Base-by-base conservation (phyloP, 345 rosid species). In the Turritis glabra region DNA sequence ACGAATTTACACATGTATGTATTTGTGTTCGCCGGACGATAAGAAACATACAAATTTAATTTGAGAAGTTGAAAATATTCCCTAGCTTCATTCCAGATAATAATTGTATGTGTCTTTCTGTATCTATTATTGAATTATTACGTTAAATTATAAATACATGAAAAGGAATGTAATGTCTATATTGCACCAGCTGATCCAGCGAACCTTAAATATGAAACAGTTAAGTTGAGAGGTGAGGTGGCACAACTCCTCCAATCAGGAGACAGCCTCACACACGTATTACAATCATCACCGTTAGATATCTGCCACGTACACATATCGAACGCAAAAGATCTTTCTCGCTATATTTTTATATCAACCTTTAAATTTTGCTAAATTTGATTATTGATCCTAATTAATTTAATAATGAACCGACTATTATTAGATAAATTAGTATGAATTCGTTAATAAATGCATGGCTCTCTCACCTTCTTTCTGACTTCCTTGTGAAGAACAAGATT, bases 191-290 rank as follows among this genome's bases (percentile, higher is more conserved):
- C 76, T 58, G 17, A 58, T 22, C 35, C 60, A 54, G 58, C 35
- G 57, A 70, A 46, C 50, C 59, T 71, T 35, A 23, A 71, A 58
- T 7, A 72, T 40, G 64, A 64, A 64, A 64, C 71, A 73, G 77
- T 54, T 41, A 41, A 25, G 26, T 54, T 27, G 40, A 68, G 1
- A 55, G 6, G 47, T 48, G 67, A 48, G 67, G 62, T 62, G 44
- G 63, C 77, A 73, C 64, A 73, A 19, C 23, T 61, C 40, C 21
- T 27, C 77, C 77, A 73, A 63, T 63, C 8, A 63, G 33, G 62
- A 62, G 77, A 53, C 64, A 40, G 3, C 25, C 55, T 64, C 64
- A 52, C 77, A 73, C 70, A 62, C 43, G 14, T 62, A 25, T 13
- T 62, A 3, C 2, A 18, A 21, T 17, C 18, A 2, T 0, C 13